These are phyloP conservation scores for Schizosaccharomyces octosporus DNA, from an alignment of 805 yeast genomes.

Conservation along the genomic window DNA sequence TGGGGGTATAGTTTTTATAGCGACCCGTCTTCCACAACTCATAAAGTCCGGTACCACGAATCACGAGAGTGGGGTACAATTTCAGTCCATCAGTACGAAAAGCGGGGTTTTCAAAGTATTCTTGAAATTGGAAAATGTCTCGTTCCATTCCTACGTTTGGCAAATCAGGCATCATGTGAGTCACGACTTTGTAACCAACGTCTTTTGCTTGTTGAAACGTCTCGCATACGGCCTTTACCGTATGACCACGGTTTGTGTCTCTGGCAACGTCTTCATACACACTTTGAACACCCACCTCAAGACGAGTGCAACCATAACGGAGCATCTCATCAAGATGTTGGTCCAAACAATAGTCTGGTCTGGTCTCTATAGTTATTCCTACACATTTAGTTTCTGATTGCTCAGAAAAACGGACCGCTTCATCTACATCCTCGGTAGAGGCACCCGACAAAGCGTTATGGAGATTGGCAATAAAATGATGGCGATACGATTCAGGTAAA, in stretches of 20 bases:
- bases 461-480: conserved; percentile 61
- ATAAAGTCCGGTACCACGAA: conserved; percentile 89
- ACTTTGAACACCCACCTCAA: conserved; percentile 92
- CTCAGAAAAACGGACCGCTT: conserved; percentile 74
- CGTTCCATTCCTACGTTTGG: conserved; percentile 98
- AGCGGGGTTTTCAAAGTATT: conserved; percentile 88
- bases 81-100: conserved; percentile 93
- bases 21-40: conserved; percentile 93
- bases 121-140: conserved; percentile 83
- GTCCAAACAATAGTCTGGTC: conserved; percentile 95
- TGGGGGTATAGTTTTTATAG: conserved; percentile 83
- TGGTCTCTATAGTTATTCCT: conserved; percentile 91
- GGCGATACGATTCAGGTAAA: conserved; percentile 69
- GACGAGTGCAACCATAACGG: conserved; percentile 83
- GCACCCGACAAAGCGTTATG: conserved; percentile 84
- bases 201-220: conserved; percentile 92
- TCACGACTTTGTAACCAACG: conserved; percentile 90
- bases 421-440: conserved; percentile 28
- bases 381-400: conserved; percentile 92
- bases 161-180: conserved; percentile 98
- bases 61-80: conserved; percentile 84
- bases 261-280: conserved; percentile 96
- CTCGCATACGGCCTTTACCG: conserved; percentile 85
- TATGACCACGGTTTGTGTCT: conserved; percentile 94
- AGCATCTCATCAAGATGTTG: conserved; percentile 90